Conservation (phyloP, 371 early-diverging fungal species). For the Mycotypha africana region DNA sequence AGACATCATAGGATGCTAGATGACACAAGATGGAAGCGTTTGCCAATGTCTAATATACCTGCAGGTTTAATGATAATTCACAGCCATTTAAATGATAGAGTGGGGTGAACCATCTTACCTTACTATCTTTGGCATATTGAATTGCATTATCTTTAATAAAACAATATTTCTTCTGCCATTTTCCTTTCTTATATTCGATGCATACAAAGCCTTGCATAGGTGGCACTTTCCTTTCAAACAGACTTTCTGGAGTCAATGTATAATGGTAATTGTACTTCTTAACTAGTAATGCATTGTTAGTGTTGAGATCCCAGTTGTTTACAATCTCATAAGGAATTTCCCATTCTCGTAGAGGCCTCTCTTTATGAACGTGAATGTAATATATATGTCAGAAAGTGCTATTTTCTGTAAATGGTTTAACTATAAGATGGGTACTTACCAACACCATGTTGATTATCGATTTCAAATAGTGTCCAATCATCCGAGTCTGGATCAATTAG, state of each 20-base stretch:
- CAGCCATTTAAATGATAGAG: too few species aligned
- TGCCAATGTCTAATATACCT: too few species aligned
- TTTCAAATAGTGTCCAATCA: slow-evolving; percentile 88
- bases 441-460: slow-evolving; percentile 72
- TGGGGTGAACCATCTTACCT: too few species aligned
- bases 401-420: not conserved
- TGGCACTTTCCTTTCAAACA: slow-evolving; percentile 33
- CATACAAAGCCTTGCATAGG: slow-evolving; percentile 62
- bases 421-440: too few species aligned
- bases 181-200: slow-evolving; percentile 66
- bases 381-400: too few species aligned
- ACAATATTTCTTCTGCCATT: slow-evolving; percentile 73
- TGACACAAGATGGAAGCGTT: slow-evolving; percentile 54
- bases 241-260: slow-evolving; percentile 39
- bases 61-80: too few species aligned
- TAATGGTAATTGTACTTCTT: slow-evolving; percentile 61
- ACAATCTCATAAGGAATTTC: slow-evolving; percentile 79
- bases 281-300: slow-evolving; percentile 67
- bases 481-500: slow-evolving; percentile 55
- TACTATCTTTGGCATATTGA: slow-evolving; percentile 66
- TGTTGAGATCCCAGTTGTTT: slow-evolving; percentile 73
- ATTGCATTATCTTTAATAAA: slow-evolving; percentile 59
- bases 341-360: slow-evolving; percentile 87
- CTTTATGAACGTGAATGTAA: slow-evolving; percentile 28
- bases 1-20: slow-evolving; percentile 75